Evolutionary conservation across 202 grass and related monocot genomes (phyloP).

Genomic region (Sporobolus alterniflorus): DNA sequence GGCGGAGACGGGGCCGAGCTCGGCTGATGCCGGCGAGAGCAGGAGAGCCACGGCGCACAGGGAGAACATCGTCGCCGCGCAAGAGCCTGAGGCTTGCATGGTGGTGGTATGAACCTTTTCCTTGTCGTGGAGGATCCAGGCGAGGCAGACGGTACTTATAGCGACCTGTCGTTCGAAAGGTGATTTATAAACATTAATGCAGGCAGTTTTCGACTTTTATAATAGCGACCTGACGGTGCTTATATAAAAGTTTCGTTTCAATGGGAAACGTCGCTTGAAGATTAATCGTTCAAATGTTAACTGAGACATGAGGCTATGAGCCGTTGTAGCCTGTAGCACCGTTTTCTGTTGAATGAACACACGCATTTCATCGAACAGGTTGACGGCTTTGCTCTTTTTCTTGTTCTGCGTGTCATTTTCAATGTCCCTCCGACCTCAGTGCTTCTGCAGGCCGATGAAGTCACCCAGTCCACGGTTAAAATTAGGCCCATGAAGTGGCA

Average conservation of each 20-base stretch:
- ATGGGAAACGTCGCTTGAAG: slow-evolving; percentile 10
- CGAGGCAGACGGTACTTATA: slow-evolving; percentile 25
- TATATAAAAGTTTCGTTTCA: not conserved
- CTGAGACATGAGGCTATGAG: not conserved
- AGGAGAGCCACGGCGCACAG: slow-evolving; percentile 26
- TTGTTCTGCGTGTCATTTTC: no score
- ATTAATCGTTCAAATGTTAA: not conserved
- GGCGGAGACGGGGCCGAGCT: not conserved
- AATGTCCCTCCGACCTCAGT: no score
- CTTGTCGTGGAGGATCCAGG: not conserved
- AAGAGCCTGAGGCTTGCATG: slow-evolving; percentile 8
- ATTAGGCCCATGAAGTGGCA: no score
- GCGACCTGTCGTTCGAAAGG: not conserved
- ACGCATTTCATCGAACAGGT: no score
- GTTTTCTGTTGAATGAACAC: no score
- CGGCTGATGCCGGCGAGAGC: slow-evolving; percentile 21
- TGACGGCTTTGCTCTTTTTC: no score
- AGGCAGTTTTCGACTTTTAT: not conserved
- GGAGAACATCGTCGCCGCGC: not conserved
- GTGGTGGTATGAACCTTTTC: not conserved
- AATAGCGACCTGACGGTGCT: no score
- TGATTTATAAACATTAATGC: not conserved
- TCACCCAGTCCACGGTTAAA: no score
- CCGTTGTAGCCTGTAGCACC: not conserved
- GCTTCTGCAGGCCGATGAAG: no score